Conservation (phyloP, 768 basidiomycete genomes). For the Boletus subcaerulescens region DNA sequence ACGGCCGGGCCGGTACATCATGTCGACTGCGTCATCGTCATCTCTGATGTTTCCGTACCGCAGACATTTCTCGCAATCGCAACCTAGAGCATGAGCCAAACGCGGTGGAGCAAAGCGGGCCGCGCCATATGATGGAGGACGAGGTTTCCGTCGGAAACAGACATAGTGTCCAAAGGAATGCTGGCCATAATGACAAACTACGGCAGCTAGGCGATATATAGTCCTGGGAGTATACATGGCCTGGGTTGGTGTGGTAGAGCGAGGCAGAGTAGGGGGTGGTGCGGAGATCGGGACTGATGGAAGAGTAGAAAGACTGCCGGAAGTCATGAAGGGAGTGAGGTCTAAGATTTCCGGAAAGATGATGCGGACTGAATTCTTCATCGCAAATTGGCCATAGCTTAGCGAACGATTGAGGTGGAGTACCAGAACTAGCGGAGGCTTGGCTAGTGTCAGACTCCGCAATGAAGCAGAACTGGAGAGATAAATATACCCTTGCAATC, state of each 20-base stretch:
- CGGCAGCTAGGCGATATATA: slow-evolving; percentile 81
- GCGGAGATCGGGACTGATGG: slow-evolving; percentile 72
- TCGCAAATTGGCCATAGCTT: slow-evolving; percentile 68
- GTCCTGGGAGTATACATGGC: slow-evolving; percentile 54
- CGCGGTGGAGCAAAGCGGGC: slow-evolving; percentile 41
- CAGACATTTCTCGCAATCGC: slow-evolving; percentile 46
- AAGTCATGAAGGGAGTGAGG: slow-evolving; percentile 84
- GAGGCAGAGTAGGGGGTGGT: slow-evolving; percentile 45
- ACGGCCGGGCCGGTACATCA: slow-evolving; percentile 41
- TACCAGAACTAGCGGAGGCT: slow-evolving; percentile 85
- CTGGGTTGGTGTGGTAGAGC: slow-evolving; percentile 57
- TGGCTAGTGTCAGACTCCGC: slow-evolving; percentile 18
- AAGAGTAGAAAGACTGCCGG: slow-evolving; percentile 66
- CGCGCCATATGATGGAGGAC: slow-evolving; percentile 37
- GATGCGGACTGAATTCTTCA: slow-evolving; percentile 83
- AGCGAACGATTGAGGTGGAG: slow-evolving; percentile 92
- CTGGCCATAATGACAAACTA: slow-evolving; percentile 91
- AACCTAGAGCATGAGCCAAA: slow-evolving; percentile 41
- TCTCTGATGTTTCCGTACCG: slow-evolving; percentile 57
- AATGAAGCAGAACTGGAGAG: background rate
- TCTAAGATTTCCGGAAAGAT: slow-evolving; percentile 87
- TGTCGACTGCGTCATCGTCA: slow-evolving; percentile 40
- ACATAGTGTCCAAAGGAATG: slow-evolving; percentile 96
- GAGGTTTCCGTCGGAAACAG: slow-evolving; percentile 83
- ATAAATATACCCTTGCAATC: slow-evolving; percentile 67